Evolutionary conservation across 805 yeast genomes (phyloP), one percentile per base, ranked within the genome.

Genomic region (Starmerella ratchasimensis): DNA sequence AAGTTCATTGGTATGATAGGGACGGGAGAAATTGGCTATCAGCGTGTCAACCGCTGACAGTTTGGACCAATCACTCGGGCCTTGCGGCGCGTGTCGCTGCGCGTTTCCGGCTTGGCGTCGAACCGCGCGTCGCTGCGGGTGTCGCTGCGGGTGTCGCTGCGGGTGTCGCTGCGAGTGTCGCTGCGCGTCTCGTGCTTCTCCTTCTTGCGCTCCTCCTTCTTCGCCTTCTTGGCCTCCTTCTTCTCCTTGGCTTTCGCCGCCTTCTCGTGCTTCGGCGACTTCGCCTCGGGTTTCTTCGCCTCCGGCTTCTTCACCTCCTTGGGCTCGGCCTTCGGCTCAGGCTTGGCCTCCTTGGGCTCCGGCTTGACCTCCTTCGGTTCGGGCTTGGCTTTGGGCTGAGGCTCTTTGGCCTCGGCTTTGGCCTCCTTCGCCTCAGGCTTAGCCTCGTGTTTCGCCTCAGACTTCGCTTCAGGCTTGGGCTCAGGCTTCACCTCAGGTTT

Each of bases 291-390:
- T n/a, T 34, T 37, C 14, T 57, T 58, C 35, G 49, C 53, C 15
- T 55, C 57, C 25, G 52, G 46, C 33, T 52, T 55, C 31, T 49
- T 9, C 34, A 39, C 47, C 44, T 33, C 50, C 27, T 33, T 41
- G 38, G 21, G 7, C 20, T 38, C 18, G 13, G 10, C 34, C 18
- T 26, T 30, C 3, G 22, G 28, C 17, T 28, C 5, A 5, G n/a
- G 11, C 7, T 7, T 22, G 21, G 27, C 20, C 34, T 22, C 17
- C n/a, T 5, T 14, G n/a, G n/a, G n/a, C n/a, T n/a, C n/a, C n/a
- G n/a, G n/a, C 25, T 53, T 46, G 32, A 52, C 55, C 31, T 49
- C 10, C 34, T 41, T 48, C 44, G 32, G 50, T 28, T 33, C 40
- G 38, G 21, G 7, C 20, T 38, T 18, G 13, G 10, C 34, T 15